Conservation (phyloP, 2,329 filamentous ascomycete species). For the Ceratocystis colombiana region DNA sequence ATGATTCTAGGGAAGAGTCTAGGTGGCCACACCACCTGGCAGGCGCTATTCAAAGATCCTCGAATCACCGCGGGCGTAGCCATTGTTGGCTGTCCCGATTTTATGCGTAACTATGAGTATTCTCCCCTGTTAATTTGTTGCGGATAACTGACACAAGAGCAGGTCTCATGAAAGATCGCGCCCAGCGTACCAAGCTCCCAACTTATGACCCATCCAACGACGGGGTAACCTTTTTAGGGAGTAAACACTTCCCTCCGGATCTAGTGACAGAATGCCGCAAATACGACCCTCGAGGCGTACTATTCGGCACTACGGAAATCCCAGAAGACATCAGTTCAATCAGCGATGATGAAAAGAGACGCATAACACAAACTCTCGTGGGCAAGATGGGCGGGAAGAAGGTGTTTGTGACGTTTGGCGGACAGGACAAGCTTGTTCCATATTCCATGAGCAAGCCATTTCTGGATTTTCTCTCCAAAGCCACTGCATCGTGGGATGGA, state of each 20-base stretch:
- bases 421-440: slow-evolving; percentile 61
- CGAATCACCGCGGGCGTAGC: slow-evolving; percentile 68
- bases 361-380: slow-evolving; percentile 36
- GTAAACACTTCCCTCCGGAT: slow-evolving; percentile 61
- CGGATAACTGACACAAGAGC: not conserved
- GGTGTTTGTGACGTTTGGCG: slow-evolving; percentile 55
- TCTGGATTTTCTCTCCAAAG: slow-evolving; percentile 49
- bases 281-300: slow-evolving; percentile 64
- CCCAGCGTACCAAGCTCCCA: slow-evolving; percentile 55
- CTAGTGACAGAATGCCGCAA: slow-evolving; percentile 54
- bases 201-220: slow-evolving; percentile 48
- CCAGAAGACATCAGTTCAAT: slow-evolving; percentile 33
- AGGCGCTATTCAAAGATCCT: slow-evolving; percentile 65
- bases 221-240: slow-evolving; percentile 61
- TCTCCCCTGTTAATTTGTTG: not conserved
- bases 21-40: slow-evolving; percentile 82
- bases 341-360: slow-evolving; percentile 34
- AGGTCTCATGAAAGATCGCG: slow-evolving; percentile 67
- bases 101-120: slow-evolving; percentile 45
- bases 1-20: slow-evolving; percentile 73
- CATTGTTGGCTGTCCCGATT: slow-evolving; percentile 85
- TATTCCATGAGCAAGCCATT: slow-evolving; percentile 53
- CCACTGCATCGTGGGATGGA: slow-evolving; percentile 46
- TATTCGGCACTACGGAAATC: slow-evolving; percentile 48
- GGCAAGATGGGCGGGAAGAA: slow-evolving; percentile 49